Conservation (phyloP, 2,329 filamentous ascomycete genomes). For the Calonectria hawksworthii region DNA sequence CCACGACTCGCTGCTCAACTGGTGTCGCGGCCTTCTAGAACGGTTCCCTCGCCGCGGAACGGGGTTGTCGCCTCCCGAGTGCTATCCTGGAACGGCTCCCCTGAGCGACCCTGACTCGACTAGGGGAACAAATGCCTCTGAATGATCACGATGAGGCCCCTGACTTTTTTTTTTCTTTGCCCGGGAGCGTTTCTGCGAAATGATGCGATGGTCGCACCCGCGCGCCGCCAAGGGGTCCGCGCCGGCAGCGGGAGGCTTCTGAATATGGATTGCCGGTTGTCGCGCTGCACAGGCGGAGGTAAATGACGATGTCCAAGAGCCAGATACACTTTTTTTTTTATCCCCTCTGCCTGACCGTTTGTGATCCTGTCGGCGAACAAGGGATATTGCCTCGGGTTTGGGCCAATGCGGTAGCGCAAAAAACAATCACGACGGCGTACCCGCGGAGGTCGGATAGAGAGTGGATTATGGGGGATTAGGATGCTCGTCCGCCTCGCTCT, state of each 20-base stretch:
- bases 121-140: slow-evolving; percentile 26
- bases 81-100: slow-evolving; percentile 40
- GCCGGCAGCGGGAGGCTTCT: background rate
- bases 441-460: slow-evolving; percentile 22
- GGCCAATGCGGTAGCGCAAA: slow-evolving; percentile 21
- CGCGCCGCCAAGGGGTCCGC: background rate
- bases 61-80: slow-evolving; percentile 38
- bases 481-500: slow-evolving; percentile 10
- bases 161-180: slow-evolving; percentile 13
- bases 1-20: slow-evolving; percentile 23
- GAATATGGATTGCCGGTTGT: background rate
- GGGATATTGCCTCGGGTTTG: slow-evolving; percentile 19
- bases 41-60: slow-evolving; percentile 48
- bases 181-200: slow-evolving; percentile 9
- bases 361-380: slow-evolving; percentile 15
- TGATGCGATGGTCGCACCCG: slow-evolving; percentile 6
- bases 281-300: background rate
- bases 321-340: background rate
- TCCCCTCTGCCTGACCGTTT: background rate
- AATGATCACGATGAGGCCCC: slow-evolving; percentile 22
- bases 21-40: slow-evolving; percentile 47
- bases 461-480: slow-evolving; percentile 21
- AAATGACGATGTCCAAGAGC: background rate
- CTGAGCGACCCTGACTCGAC: slow-evolving; percentile 27
- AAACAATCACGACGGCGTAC: slow-evolving; percentile 25